Evolutionary conservation across 768 basidiomycete species (phyloP).

Genomic region (Amanita exitialis): DNA sequence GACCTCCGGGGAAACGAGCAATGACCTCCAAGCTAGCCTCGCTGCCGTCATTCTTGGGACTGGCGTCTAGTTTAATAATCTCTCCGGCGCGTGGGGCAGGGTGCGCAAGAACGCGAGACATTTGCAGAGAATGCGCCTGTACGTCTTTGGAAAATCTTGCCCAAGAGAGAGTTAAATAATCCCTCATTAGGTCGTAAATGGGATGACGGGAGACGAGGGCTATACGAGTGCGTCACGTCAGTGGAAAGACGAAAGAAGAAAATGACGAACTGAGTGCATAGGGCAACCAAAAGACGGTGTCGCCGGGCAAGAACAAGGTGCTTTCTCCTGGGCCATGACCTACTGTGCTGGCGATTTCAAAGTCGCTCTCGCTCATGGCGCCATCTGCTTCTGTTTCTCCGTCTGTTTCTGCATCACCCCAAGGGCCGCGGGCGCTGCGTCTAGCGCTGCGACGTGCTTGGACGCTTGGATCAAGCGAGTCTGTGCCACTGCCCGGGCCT

Average conservation of each 20-base stretch:
- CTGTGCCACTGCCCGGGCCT: conserved; percentile 28
- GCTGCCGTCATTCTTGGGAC: conserved; percentile 45
- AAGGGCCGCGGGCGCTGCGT: conserved; percentile 55
- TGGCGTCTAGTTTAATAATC: conserved; percentile 77
- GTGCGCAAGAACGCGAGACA: conserved; percentile 79
- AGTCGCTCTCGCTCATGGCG: conserved; percentile 80
- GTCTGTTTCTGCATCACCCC: conserved; percentile 69
- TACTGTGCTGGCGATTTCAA: conserved; percentile 70
- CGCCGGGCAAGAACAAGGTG: conserved; percentile 79
- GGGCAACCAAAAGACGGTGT: conserved; percentile 92
- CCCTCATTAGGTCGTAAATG: conserved; percentile 91
- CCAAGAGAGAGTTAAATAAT: conserved; percentile 94
- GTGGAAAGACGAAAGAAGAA: background rate
- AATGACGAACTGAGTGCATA: conserved; percentile 71
- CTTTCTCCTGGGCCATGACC: conserved; percentile 83
- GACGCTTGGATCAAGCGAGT: conserved; percentile 35
- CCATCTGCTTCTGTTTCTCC: conserved; percentile 67
- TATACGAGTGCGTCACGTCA: conserved; percentile 16
- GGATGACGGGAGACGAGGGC: conserved; percentile 87
- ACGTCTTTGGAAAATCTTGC: conserved; percentile 92
- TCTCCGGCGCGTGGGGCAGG: conserved; percentile 85
- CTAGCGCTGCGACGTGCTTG: conserved; percentile 49
- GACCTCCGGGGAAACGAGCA: conserved; percentile 85
- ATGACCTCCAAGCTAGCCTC: conserved; percentile 67
- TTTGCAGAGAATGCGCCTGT: conserved; percentile 84